Percentiles rank a stretch among this genome's conserved stretches.
These are phyloP conservation scores for Poa pratensis DNA, from an alignment of 176 grass and related monocot genomes.

Conservation along the genomic window DNA sequence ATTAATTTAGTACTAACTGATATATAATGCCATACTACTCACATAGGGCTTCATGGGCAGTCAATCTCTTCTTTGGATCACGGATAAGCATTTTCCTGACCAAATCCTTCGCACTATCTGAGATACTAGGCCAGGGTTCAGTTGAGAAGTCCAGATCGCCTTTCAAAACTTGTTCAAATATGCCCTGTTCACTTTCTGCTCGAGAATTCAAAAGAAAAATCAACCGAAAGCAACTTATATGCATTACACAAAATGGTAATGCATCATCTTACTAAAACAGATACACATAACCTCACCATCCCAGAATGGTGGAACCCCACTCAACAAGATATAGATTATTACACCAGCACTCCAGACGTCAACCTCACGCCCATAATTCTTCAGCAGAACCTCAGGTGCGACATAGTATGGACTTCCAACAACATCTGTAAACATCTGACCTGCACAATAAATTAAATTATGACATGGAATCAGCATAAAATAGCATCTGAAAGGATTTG, in stretches of 20 bases:
- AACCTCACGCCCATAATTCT: slow-evolving; percentile 66
- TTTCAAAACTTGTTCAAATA: slow-evolving; percentile 91
- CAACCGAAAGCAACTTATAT: slow-evolving; percentile 1
- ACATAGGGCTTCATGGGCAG: slow-evolving; percentile 82
- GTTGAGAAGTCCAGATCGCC: slow-evolving; percentile 70
- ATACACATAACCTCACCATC: slow-evolving; percentile 69
- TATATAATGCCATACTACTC: slow-evolving; percentile 42
- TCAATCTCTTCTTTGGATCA: slow-evolving; percentile 76
- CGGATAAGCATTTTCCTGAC: slow-evolving; percentile 81
- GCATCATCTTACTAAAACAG: neutral
- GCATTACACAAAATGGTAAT: slow-evolving; percentile 7
- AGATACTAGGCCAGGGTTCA: slow-evolving; percentile 79
- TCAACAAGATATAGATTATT: slow-evolving; percentile 80
- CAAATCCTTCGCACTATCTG: slow-evolving; percentile 80
- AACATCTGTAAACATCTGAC: slow-evolving; percentile 71
- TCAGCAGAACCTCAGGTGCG: slow-evolving; percentile 75
- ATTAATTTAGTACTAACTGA: neutral
- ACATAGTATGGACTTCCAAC: slow-evolving; percentile 86
- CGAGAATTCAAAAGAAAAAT: neutral
- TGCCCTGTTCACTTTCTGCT: slow-evolving; percentile 79
- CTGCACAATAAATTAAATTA: slow-evolving; percentile 42
- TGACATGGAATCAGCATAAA: slow-evolving; percentile 10
- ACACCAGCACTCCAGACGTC: slow-evolving; percentile 87
- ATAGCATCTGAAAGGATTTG: neutral
- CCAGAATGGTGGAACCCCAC: slow-evolving; percentile 85